phyloP scores from a whole-genome alignment of 192 early-diverging fungal species.

The Coemansia furcata region DNA sequence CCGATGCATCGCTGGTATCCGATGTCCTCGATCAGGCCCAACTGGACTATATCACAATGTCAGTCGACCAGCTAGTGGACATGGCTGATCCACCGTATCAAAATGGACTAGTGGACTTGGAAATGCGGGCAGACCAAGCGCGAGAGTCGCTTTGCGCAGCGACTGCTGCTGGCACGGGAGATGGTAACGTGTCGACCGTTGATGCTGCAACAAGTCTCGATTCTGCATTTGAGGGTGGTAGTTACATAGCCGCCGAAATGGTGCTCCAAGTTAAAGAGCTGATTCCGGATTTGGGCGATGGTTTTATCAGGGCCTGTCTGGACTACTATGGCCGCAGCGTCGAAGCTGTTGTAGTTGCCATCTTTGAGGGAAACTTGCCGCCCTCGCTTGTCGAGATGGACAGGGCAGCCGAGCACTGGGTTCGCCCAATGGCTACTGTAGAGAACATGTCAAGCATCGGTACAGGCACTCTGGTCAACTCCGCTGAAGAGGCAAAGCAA shows the following conservation, averaged over 20 bases:
- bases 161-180: slow-evolving; percentile 2
- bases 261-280: slow-evolving; percentile 85
- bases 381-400: slow-evolving; percentile 64
- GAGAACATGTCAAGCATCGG: not conserved
- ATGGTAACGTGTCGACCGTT: not conserved
- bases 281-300: slow-evolving; percentile 85
- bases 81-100: slow-evolving; percentile 54
- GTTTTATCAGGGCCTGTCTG: slow-evolving; percentile 89
- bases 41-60: slow-evolving; percentile 62
- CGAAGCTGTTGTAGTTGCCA: slow-evolving; percentile 73
- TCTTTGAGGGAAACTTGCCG: slow-evolving; percentile 80
- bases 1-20: slow-evolving; percentile 9
- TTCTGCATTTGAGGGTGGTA: not conserved
- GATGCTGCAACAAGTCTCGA: not conserved
- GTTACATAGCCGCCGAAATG: slow-evolving; percentile 53
- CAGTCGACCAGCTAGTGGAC: slow-evolving; percentile 67
- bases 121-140: slow-evolving; percentile 19
- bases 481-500: not conserved
- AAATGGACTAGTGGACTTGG: slow-evolving; percentile 9
- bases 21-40: slow-evolving; percentile 54
- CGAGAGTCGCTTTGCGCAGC: not conserved
- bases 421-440: not conserved
- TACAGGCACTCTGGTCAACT: not conserved
- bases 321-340: slow-evolving; percentile 60
- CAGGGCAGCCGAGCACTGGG: slow-evolving; percentile 39